Percentiles rank a stretch among this genome's conserved stretches.
These are phyloP conservation scores for Telfairia occidentalis DNA, from an alignment of 331 rosid genomes.

Conservation along the genomic window DNA sequence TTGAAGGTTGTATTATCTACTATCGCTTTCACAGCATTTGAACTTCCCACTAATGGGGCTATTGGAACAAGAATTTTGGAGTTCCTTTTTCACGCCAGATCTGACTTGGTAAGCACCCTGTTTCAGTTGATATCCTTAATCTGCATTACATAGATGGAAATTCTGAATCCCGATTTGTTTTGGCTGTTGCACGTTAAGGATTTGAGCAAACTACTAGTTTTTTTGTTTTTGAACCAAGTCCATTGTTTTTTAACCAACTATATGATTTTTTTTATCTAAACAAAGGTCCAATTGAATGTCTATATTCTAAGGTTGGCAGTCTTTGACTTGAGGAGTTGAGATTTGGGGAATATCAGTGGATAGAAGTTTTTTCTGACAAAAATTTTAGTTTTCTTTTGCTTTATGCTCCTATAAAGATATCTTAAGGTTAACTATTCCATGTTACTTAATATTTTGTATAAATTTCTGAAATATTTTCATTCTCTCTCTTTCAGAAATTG, in stretches of 20 bases:
- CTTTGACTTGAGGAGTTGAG: not conserved
- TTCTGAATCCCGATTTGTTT: conserved; percentile 1
- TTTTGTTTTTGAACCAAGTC: not conserved
- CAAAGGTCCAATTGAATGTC: not conserved
- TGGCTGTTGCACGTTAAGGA: not conserved
- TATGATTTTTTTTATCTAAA: not conserved
- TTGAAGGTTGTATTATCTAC: conserved; percentile 88
- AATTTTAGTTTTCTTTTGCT: not conserved
- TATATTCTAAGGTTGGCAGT: not conserved
- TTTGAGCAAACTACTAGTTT: not conserved
- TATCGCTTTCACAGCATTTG: conserved; percentile 93
- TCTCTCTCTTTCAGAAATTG: not conserved
- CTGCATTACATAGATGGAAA: not conserved
- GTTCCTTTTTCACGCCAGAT: conserved; percentile 84
- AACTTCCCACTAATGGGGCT: conserved; percentile 96
- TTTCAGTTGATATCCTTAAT: not conserved
- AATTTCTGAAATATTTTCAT: not conserved
- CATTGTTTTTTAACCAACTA: not conserved
- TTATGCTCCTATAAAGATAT: not conserved
- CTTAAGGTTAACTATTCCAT: not conserved
- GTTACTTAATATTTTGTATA: not conserved
- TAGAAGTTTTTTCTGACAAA: not conserved
- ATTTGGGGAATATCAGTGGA: not conserved
- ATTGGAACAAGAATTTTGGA: conserved; percentile 76
- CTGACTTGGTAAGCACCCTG: conserved; percentile 73